Base-by-base conservation (phyloP, 78 protist species). In the Polysphondylium violaceum region DNA sequence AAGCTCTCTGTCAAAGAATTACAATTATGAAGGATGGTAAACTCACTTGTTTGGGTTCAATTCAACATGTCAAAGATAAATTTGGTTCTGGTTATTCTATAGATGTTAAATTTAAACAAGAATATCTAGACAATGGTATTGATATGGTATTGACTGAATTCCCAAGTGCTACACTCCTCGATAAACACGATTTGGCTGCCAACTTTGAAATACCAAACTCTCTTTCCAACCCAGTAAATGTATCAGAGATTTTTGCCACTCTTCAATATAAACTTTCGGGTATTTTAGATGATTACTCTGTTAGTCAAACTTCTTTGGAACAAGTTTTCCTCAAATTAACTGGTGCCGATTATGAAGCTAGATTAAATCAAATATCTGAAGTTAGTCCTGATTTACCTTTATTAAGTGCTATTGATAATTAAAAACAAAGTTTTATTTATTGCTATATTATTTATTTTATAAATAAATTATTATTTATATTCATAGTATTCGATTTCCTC, bases 1-100 rank as follows among this genome's bases (percentile, higher is more conserved):
- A 88, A 67, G 93, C 93, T 29, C 81, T 95, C 11, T 41, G 92
- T 33, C 65, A 88, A 36, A 74, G 96, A 17, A 59, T 95, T 29
- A 91, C 95, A 16, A 78, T 95, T 31, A 74, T 95, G 95, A 87
- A 87, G 36, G 90, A 50, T 74, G 93, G 86, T 59, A 60, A 56
- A 43, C 63, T 95, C 40, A 59, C 72, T 14, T 87, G 90, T 56
- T 78, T 87, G 16, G 97, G 97, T 29, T 68, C 94, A 19, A 85
- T 31, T 25, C 90, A 81, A 76, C 60, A 72, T n/a, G 63, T 94
- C 44, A 94, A 89, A 85, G 25, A 47, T 27, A 72, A 74, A 35
- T 91, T 64, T 69, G 85, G 90, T 17, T 35, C 83, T 12, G 95
- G 95, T 21, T 91, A 91, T 51, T 78, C 89, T 35, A 36, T 88